A percentile compares a stretch with the other conserved stretches of the same genome.
phyloP scores from a whole-genome alignment of 352 stramenopile species.

The Phytopythium ostracodes region DNA sequence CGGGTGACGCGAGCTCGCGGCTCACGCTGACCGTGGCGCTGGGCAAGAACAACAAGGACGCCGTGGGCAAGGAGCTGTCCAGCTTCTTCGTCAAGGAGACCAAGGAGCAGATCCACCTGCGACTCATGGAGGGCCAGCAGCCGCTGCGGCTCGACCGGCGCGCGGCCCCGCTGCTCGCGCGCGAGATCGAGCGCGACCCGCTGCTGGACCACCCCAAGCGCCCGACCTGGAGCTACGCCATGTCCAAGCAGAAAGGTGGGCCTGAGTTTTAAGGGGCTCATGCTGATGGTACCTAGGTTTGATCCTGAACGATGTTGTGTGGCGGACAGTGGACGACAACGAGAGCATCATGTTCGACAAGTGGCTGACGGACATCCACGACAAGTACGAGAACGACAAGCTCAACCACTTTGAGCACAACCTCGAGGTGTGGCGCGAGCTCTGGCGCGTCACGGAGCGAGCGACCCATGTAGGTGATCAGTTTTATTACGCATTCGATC shows the following conservation, averaged over 20 bases:
- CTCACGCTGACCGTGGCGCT: constrained; percentile 80
- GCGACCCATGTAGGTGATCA: constrained; percentile 54
- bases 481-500: too few relatives aligned
- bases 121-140: constrained; percentile 79
- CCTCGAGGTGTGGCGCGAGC: constrained; percentile 79
- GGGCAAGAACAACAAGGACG: constrained; percentile 79
- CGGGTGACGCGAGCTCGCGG: constrained; percentile 54
- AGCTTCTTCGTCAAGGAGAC: constrained; percentile 87
- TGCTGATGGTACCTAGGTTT: too few relatives aligned
- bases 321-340: constrained; percentile 56
- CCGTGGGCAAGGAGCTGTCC: constrained; percentile 78
- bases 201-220: constrained; percentile 72
- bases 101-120: constrained; percentile 83
- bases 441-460: constrained; percentile 85
- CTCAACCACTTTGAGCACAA: constrained; percentile 88
- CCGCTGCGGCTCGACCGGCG: constrained; percentile 53
- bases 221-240: constrained; percentile 70
- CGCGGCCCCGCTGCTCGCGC: constrained; percentile 50
- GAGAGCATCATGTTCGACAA: constrained; percentile 84
- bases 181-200: constrained; percentile 51
- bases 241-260: constrained; percentile 80
- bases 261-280: too few relatives aligned
- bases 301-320: constrained; percentile 2
- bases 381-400: constrained; percentile 78
- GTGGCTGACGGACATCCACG: constrained; percentile 83